Evolutionary conservation across 2,329 filamentous ascomycete genomes (phyloP), one percentile per base, ranked within the genome.

Genomic region (Mariannaea elegans): DNA sequence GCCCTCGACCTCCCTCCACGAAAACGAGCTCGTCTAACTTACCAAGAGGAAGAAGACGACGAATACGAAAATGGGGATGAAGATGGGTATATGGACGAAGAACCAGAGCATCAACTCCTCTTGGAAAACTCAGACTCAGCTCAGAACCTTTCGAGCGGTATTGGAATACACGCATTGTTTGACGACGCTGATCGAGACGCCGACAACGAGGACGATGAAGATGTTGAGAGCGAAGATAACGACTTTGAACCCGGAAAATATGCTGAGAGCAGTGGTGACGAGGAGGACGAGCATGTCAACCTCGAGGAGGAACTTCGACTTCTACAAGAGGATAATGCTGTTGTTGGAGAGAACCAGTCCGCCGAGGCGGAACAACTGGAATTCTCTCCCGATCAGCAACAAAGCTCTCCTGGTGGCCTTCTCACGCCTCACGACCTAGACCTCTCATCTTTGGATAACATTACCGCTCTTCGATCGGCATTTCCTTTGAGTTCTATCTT

Each of bases 1-100:
- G 73, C 84, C 0, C 79, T 96, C 36, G 78, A 82, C 12, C 91
- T 96, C 14, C 91, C 91, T 1, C 89, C 93, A 1, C 84, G 89
- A 62, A 96, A 95, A 73, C 84, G 85, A 67, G 84, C 82, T 32
- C 82, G 87, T 66, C 67, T 90, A 65, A 73, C 74, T 10, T 77
- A 80, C 54, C 68, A 75, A 9, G 73, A 76, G 18, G 68, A 71
- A 2, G 72, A 75, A 2, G 75, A 76, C 12, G 56, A 59, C 7
- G 41, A 44, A 8, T 44, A 59, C 9, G 77, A 81, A n/a, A 79
- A 79, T 4, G 78, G 80, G n/a, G 72, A 74, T 1, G 74, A 76
- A 31, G 66, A 75, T 8, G 72, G 75, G 59, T 68, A 72, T 23
- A 68, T 76, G 14, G 68, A 76, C 7, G 73, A 76, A 60, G 57